phyloP scores from a whole-genome alignment of 2,329 filamentous ascomycete species.

The Blumeriella jaapii region DNA sequence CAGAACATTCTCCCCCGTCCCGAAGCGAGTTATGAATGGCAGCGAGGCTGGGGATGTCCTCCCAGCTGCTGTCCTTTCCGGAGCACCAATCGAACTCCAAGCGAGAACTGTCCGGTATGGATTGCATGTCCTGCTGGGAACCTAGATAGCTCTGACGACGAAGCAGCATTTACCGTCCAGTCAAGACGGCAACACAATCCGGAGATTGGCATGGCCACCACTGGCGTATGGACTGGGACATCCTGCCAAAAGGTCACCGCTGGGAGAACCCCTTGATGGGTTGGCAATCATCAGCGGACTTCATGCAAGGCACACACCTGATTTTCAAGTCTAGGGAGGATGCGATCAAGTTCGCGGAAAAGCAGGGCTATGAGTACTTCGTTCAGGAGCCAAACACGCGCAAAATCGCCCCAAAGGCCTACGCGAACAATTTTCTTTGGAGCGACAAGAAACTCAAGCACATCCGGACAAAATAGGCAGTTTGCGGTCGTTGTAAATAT shows the following conservation, averaged over 20 bases:
- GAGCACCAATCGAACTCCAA: slow-evolving; percentile 87
- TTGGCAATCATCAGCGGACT: slow-evolving; percentile 92
- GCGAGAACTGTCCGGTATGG: slow-evolving; percentile 82
- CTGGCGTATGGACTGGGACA: slow-evolving; percentile 99
- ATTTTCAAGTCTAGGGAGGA: slow-evolving; percentile 91
- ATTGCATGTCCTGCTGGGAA: too few species aligned
- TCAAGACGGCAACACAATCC: slow-evolving; percentile 94
- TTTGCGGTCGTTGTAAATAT: slow-evolving; percentile 19
- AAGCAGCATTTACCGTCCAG: slow-evolving; percentile 74
- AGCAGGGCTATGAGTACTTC: slow-evolving; percentile 98
- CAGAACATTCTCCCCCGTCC: slow-evolving; percentile 84
- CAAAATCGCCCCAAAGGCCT: slow-evolving; percentile 80
- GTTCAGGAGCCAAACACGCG: slow-evolving; percentile 93
- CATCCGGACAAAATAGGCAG: slow-evolving; percentile 61
- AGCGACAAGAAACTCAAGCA: slow-evolving; percentile 78
- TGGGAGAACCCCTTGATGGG: slow-evolving; percentile 99
- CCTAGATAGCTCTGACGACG: slow-evolving; percentile 11
- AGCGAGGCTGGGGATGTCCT: slow-evolving; percentile 67
- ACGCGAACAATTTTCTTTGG: slow-evolving; percentile 93
- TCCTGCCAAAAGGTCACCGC: slow-evolving; percentile 79
- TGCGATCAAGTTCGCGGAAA: slow-evolving; percentile 89
- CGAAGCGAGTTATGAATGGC: slow-evolving; percentile 80
- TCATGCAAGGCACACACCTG: slow-evolving; percentile 87
- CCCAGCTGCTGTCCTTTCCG: slow-evolving; percentile 78
- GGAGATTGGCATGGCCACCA: slow-evolving; percentile 72